Base-by-base conservation (phyloP, 208 protist species). In the Trichomonas vaginalis region DNA sequence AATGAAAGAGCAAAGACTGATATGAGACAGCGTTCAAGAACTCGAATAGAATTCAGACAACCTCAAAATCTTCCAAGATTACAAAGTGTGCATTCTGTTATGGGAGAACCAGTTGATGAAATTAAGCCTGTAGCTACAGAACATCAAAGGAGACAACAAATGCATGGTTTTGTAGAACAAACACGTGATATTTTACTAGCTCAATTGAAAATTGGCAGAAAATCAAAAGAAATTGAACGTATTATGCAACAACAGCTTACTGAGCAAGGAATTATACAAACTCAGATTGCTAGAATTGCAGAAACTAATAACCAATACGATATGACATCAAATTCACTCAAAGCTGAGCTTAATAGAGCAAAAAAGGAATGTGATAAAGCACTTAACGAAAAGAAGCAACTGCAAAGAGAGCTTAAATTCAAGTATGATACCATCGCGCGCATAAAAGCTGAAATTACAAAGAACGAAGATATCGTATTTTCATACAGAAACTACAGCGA, bases 221-320 rank as follows among this genome's bases (percentile, higher is more conserved):
- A 92, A 92, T 35, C 42, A 9, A 92, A 92, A 92, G 86, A 92
- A 92, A 92, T 92, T 8, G 40, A 51, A 27, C 23, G 86, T 21
- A 92, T 92, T 17, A 23, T 35, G 17, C 15, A 51, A 4, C 86
- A 51, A 17, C 17, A 39, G 27, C 9, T 48, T 2, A 42, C 86
- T 51, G 86, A 92, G 37, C 12, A 48, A 6, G 45, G 14, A 23
- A 42, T 56, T 49, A 35, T 92, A 23, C 42, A 51, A 40, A 9
- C 42, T 39, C 45, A 92, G 56, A 39, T 40, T 9, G 14, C 40
- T 1, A 92, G 56, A 92, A 92, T 92, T 15, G 86, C 86, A 6
- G 86, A 92, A 92, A 92, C 86, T 51, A 51, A 48, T 3, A 92
- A 92, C 39, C 86, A 92, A 92, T 92, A 92, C 37, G 46, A 92